Evolutionary conservation across 2,329 filamentous ascomycete species (phyloP).

Genomic region (Ceratocystis diversiconidia): DNA sequence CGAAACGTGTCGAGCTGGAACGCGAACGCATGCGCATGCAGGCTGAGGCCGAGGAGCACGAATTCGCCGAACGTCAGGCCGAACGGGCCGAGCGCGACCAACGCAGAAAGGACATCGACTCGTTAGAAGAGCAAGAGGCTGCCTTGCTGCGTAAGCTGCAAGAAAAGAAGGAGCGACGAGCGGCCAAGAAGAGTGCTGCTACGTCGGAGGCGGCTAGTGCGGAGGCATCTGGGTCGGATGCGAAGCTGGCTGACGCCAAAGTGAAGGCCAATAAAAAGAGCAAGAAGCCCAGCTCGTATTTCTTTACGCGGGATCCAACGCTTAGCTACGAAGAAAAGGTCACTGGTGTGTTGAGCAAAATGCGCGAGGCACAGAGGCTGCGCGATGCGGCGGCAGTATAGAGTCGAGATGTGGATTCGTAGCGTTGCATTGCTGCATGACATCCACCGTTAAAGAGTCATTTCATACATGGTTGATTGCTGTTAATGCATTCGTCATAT

Average conservation of each 20-base stretch:
- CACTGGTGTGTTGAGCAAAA: slow-evolving; percentile 24
- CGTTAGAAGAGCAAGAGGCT: slow-evolving; percentile 24
- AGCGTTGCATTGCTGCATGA: not conserved
- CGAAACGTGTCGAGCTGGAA: slow-evolving; percentile 27
- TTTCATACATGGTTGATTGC: not conserved
- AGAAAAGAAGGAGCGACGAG: slow-evolving; percentile 26
- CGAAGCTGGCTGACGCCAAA: slow-evolving; percentile 9
- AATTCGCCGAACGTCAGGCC: not conserved
- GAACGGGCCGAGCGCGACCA: slow-evolving; percentile 20
- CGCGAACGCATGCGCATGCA: slow-evolving; percentile 26
- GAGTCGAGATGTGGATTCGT: not conserved
- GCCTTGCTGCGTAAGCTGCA: slow-evolving; percentile 19
- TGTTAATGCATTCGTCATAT: not conserved
- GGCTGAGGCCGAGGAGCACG: slow-evolving; percentile 24
- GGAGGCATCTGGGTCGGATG: slow-evolving; percentile 5
- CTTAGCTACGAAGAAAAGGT: slow-evolving; percentile 20
- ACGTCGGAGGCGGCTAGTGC: slow-evolving; percentile 15
- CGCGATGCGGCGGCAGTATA: slow-evolving; percentile 22
- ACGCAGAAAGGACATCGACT: slow-evolving; percentile 19
- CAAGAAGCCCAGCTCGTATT: slow-evolving; percentile 14
- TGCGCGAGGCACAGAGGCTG: slow-evolving; percentile 27
- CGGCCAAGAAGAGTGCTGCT: slow-evolving; percentile 23
- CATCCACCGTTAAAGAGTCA: not conserved
- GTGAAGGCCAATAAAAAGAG: slow-evolving; percentile 13
- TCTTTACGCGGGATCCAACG: slow-evolving; percentile 18